Evolutionary conservation across 2,329 filamentous ascomycete genomes (phyloP).

Genomic region (Ceratocystis papillata): DNA sequence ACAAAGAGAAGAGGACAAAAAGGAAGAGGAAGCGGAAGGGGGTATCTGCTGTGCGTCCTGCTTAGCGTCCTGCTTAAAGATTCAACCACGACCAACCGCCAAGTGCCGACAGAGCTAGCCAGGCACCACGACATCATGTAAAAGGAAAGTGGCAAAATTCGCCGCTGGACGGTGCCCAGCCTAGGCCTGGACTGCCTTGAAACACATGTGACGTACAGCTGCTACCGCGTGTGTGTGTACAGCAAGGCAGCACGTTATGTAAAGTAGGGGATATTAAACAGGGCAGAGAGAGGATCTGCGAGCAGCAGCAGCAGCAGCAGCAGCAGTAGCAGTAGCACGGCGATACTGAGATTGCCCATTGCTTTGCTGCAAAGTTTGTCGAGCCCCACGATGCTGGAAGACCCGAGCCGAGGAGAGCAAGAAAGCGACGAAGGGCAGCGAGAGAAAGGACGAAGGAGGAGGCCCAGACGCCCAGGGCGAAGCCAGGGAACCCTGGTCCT

Average conservation of each 20-base stretch:
- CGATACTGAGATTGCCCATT: too few relatives aligned
- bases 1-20: neutral
- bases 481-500: neutral
- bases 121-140: neutral
- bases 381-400: too few relatives aligned
- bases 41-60: neutral
- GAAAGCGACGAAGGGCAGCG: neutral
- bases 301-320: too few relatives aligned
- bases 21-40: neutral
- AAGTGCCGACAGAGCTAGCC: neutral
- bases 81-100: neutral
- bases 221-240: conserved; percentile 1
- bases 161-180: neutral
- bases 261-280: too few relatives aligned
- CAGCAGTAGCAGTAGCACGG: too few relatives aligned
- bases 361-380: too few relatives aligned
- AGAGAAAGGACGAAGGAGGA: neutral
- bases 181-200: neutral
- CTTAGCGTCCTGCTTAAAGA: neutral
- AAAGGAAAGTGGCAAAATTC: neutral
- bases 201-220: neutral
- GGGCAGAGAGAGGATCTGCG: too few relatives aligned
- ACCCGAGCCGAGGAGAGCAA: too few relatives aligned
- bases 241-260: neutral
- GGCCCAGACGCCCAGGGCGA: neutral